Conservation (phyloP, 495 filamentous ascomycete genomes). For the Acidiella bohemica region DNA sequence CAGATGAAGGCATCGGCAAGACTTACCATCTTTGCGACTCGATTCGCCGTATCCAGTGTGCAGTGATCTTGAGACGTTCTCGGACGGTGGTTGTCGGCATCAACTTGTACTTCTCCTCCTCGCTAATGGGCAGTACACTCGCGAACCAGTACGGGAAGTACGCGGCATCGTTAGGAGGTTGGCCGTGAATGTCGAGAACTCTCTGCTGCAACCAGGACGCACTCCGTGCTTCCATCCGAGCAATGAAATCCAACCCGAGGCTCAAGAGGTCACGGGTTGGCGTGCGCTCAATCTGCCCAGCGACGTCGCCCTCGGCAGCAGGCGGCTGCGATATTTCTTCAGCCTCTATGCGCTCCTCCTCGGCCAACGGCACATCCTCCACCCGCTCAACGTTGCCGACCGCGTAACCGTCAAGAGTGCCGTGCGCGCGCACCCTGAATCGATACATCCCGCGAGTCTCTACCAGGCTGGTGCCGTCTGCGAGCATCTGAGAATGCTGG, state of each 20-base stretch:
- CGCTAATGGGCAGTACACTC: conserved; percentile 59
- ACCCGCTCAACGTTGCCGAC: conserved; percentile 60
- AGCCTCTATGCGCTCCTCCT: conserved; percentile 65
- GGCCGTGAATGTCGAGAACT: conserved; percentile 61
- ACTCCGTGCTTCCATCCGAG: conserved; percentile 47
- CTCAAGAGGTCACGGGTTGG: conserved; percentile 57
- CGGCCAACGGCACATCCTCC: conserved; percentile 64
- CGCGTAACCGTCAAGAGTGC: conserved; percentile 59
- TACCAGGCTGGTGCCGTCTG: conserved; percentile 68
- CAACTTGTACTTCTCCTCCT: conserved; percentile 66
- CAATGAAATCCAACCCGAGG: conserved; percentile 50
- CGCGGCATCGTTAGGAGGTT: conserved; percentile 58
- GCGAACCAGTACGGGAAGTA: conserved; percentile 88
- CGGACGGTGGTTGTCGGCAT: conserved; percentile 59
- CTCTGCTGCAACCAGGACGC: conserved; percentile 61
- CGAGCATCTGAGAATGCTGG: conserved; percentile 52
- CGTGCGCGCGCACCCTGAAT: conserved; percentile 55
- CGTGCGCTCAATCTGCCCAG: conserved; percentile 41
- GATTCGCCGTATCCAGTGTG: conserved; percentile 58
- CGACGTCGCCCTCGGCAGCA: conserved; percentile 19
- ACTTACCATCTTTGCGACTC: conserved; percentile 62
- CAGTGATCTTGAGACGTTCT: conserved; percentile 66
- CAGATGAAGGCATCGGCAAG: not conserved
- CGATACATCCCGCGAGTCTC: conserved; percentile 61
- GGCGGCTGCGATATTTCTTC: conserved; percentile 37